A percentile compares a stretch with the other conserved stretches of the same genome.
Evolutionary conservation across 2,329 filamentous ascomycete genomes (phyloP).

Genomic region (Phyllosticta capitalensis): DNA sequence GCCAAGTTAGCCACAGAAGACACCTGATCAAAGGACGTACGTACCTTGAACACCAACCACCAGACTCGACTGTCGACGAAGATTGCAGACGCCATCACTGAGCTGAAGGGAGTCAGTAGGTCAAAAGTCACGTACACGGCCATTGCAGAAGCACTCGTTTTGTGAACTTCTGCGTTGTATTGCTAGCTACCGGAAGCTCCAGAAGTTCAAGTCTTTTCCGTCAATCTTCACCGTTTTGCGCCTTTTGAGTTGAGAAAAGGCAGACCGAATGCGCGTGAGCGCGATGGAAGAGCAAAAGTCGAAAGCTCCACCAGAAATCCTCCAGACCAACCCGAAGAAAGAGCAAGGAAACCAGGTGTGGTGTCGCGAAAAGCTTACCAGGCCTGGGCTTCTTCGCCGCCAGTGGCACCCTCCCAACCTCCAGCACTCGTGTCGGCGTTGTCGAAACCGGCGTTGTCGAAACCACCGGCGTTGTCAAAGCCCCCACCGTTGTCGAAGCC

Average conservation of each 20-base stretch:
- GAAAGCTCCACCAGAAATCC: not conserved
- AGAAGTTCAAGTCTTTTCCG: too few species aligned
- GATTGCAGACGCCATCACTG: not conserved
- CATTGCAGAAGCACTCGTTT: not conserved
- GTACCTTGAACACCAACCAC: not conserved
- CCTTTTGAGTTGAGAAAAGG: too few species aligned
- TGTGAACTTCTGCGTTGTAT: not conserved
- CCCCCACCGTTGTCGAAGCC: not conserved
- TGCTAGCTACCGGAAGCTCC: too few species aligned
- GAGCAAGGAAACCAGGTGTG: not conserved
- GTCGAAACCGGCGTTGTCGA: slow-evolving; percentile 7
- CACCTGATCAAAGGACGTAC: not conserved
- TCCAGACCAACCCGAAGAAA: not conserved
- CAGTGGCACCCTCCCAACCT: slow-evolving; percentile 1
- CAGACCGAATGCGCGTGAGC: too few species aligned
- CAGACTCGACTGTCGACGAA: too few species aligned
- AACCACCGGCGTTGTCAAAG: slow-evolving; percentile 2
- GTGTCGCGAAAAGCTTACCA: slow-evolving; percentile 1
- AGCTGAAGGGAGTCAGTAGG: not conserved
- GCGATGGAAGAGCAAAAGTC: too few species aligned
- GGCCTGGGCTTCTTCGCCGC: not conserved
- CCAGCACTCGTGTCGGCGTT: not conserved
- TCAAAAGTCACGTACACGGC: too few species aligned
- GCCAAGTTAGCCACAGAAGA: not conserved
- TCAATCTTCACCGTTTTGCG: too few species aligned